A percentile compares a stretch with the other conserved stretches of the same genome.
phyloP scores from a whole-genome alignment of 2,329 filamentous ascomycete genomes.

The Aureobasidium sp. region DNA sequence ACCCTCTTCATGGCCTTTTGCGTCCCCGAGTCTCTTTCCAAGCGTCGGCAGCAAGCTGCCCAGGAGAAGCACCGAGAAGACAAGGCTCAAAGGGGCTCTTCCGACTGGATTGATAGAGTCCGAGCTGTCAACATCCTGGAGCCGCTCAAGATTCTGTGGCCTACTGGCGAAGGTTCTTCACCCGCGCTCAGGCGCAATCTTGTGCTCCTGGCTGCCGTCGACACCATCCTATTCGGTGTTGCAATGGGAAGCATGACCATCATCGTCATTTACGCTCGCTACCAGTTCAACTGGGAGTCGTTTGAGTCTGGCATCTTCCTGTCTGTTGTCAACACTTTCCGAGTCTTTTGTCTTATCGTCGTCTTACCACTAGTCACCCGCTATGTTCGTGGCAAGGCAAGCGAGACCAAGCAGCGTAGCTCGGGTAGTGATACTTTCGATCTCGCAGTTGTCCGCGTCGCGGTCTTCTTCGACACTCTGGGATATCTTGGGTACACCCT shows the following conservation, averaged over 20 bases:
- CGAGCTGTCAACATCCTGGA: slow-evolving; percentile 56
- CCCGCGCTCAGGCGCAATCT: slow-evolving; percentile 65
- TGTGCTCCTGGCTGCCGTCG: slow-evolving; percentile 68
- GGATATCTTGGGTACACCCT: slow-evolving; percentile 70
- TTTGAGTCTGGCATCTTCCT: slow-evolving; percentile 74
- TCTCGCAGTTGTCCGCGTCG: slow-evolving; percentile 62
- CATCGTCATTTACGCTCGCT: slow-evolving; percentile 73
- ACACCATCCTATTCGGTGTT: slow-evolving; percentile 72
- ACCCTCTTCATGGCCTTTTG: slow-evolving; percentile 60
- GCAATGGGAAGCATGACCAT: slow-evolving; percentile 76
- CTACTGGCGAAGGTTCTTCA: slow-evolving; percentile 55
- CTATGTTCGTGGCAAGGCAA: slow-evolving; percentile 54
- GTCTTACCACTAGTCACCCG: slow-evolving; percentile 71
- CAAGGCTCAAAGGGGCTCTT: slow-evolving; percentile 26
- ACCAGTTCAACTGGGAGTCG: slow-evolving; percentile 72
- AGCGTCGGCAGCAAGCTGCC: slow-evolving; percentile 59
- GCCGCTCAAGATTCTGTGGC: slow-evolving; percentile 70
- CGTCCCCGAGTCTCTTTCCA: slow-evolving; percentile 77
- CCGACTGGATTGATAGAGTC: slow-evolving; percentile 37
- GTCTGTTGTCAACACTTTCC: slow-evolving; percentile 65
- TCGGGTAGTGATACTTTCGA: slow-evolving; percentile 71
- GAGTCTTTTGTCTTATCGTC: slow-evolving; percentile 66
- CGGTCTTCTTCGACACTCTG: slow-evolving; percentile 65
- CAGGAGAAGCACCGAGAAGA: slow-evolving; percentile 54
- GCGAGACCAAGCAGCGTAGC: slow-evolving; percentile 41